phyloP scores from a whole-genome alignment of 2,329 filamentous ascomycete genomes.

The Diaporthe velutina region DNA sequence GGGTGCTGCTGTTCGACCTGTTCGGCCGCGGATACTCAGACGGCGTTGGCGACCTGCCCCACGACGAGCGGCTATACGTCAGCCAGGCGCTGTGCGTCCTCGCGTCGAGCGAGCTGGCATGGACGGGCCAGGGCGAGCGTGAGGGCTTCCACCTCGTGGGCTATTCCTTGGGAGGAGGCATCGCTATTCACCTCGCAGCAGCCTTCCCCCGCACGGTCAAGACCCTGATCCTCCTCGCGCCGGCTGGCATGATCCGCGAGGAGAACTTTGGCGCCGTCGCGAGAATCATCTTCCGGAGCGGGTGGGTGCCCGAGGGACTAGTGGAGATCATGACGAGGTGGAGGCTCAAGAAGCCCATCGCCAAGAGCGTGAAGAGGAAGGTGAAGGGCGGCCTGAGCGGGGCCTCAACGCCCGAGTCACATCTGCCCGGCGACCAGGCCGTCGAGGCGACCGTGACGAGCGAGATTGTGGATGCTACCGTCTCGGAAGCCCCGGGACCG shows the following conservation, averaged over 20 bases:
- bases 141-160: conserved; percentile 78
- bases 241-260: conserved; percentile 76
- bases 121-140: conserved; percentile 56
- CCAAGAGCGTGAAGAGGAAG: conserved; percentile 50
- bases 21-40: conserved; percentile 86
- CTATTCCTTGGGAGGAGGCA: conserved; percentile 84
- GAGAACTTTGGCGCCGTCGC: conserved; percentile 67
- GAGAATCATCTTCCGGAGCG: conserved; percentile 67
- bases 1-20: conserved; percentile 85
- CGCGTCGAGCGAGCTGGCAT: conserved; percentile 71
- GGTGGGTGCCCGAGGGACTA: conserved; percentile 65
- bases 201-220: conserved; percentile 75
- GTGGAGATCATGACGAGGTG: conserved; percentile 61
- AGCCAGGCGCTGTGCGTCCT: conserved; percentile 75
- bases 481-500: conserved; percentile 48
- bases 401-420: neutral
- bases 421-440: conserved; percentile 44
- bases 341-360: conserved; percentile 65
- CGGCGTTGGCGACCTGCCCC: conserved; percentile 68
- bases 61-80: conserved; percentile 74
- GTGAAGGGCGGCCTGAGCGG: conserved; percentile 9
- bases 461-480: conserved; percentile 49
- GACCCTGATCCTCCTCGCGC: conserved; percentile 75
- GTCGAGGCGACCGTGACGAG: conserved; percentile 39
- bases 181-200: conserved; percentile 77